A percentile compares a stretch with the other conserved stretches of the same genome.
Evolutionary conservation across 2,329 filamentous ascomycete species (phyloP).

Genomic region (Macrophomina phaseolina): DNA sequence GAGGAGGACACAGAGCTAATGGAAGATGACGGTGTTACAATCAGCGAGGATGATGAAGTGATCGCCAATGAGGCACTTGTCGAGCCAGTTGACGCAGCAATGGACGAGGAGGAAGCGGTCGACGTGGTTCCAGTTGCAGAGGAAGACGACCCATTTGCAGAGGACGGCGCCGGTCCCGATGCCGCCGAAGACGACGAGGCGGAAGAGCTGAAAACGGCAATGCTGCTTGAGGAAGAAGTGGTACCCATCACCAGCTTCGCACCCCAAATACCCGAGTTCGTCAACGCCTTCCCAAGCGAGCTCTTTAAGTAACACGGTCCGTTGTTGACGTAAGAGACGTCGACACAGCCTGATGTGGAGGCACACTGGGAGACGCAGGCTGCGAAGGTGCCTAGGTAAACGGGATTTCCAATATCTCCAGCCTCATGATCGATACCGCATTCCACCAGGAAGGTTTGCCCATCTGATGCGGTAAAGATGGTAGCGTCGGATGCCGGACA

Average conservation of each 20-base stretch:
- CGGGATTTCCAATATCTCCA: conserved; percentile 15
- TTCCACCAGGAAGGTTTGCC: conserved; percentile 30
- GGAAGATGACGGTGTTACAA: neutral
- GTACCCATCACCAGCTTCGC: conserved; percentile 1
- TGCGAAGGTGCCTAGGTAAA: conserved; percentile 19
- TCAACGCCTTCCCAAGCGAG: neutral
- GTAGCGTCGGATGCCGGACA: conserved; percentile 29
- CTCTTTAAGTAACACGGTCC: conserved; percentile 26
- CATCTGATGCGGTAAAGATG: conserved; percentile 27
- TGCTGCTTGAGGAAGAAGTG: neutral
- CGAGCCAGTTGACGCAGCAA: too few relatives aligned
- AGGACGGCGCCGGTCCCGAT: neutral
- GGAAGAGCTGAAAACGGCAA: neutral
- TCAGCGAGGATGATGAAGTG: neutral
- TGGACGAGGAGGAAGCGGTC: neutral
- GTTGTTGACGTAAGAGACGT: conserved; percentile 18
- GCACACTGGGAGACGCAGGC: conserved; percentile 18
- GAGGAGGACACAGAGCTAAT: neutral
- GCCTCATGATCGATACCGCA: conserved; percentile 21
- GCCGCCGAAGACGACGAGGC: neutral
- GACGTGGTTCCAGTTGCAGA: neutral
- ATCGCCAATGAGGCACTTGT: too few relatives aligned
- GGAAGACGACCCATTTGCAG: neutral
- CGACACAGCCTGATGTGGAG: conserved; percentile 23
- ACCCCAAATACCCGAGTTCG: conserved; percentile 24